Base-by-base conservation (phyloP, 768 basidiomycete species). In the Leccinum rimulosum region DNA sequence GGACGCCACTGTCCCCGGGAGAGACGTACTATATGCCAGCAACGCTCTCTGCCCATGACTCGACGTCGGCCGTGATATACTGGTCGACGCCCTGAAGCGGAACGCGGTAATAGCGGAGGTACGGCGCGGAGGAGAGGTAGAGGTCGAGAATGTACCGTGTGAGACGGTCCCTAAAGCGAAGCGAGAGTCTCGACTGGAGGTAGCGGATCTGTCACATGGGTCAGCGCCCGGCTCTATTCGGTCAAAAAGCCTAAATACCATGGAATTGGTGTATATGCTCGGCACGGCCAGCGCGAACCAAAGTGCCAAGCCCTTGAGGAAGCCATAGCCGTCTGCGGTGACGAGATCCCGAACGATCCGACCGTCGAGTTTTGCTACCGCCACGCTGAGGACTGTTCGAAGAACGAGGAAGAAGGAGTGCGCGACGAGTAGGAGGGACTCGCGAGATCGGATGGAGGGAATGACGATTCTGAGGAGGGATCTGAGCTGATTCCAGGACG, bases 231-330 rank as follows among this genome's bases (percentile, higher is more conserved):
- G 3, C 2, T 15, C 25, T 11, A 47, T 10, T 31, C 31, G 22
- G 15, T 11, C 15, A 3, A 5, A 30, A 0, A 0, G 14, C 11
- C 10, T 9, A 60, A 77, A 52, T 33, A 91, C 93, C 92, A 98
- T 94, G 2, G 92, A 88, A 69, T 98, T 98, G 0, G 96, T 98
- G 70, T 94, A 95, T 22, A 93, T 94, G 68, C 91, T 93, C 0
- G 96, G 96, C 27, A 98, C 80, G 2, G 95, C 93, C 10, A 98
- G 80, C 10, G 85, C 76, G 68, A 95, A 97, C 96, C 96, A 98
- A 56, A 92, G 77, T 0, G 78, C 88, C 1, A 98, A 74, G 1
- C 95, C 95, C 55, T 77, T 82, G 17, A 93, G 64, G 70, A 98
- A 98, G 0, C 93, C 94, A 53, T 80, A 80, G 0, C 86, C 90